A percentile compares a stretch with the other conserved stretches of the same genome.
Evolutionary conservation across 1,284 basidiomycete genomes (phyloP).

Genomic region (Singerocomus rubriflavus): DNA sequence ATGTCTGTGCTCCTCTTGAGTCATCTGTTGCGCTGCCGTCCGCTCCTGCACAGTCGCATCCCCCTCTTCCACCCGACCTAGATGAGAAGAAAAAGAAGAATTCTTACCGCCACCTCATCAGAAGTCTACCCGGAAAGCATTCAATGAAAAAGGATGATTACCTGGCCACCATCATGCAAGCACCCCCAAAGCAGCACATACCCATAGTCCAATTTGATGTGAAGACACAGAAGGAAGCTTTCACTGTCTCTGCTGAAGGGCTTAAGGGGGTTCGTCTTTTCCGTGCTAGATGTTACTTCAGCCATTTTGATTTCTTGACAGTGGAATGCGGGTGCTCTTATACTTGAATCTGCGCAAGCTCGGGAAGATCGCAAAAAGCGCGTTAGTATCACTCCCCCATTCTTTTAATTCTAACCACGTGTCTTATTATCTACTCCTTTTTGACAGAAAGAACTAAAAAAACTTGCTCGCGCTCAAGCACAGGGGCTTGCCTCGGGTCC

Average conservation of each 20-base stretch:
- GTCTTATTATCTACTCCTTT: conserved; percentile 5
- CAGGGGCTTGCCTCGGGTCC: conserved; percentile 34
- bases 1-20: conserved; percentile 53
- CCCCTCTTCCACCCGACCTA: conserved; percentile 41
- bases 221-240: conserved; percentile 67
- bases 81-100: conserved; percentile 79
- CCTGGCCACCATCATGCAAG: conserved; percentile 59
- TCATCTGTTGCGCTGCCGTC: conserved; percentile 23
- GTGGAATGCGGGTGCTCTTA: conserved; percentile 67
- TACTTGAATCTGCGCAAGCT: conserved; percentile 70
- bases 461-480: conserved; percentile 60
- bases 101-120: conserved; percentile 73
- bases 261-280: conserved; percentile 64
- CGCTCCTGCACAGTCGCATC: conserved; percentile 34
- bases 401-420: conserved; percentile 12
- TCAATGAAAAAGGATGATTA: conserved; percentile 81
- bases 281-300: conserved; percentile 2
- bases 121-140: conserved; percentile 74
- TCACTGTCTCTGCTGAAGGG: conserved; percentile 67
- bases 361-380: conserved; percentile 75
- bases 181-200: conserved; percentile 69
- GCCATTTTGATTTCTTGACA: conserved; percentile 33
- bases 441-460: conserved; percentile 68
- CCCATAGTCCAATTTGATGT: conserved; percentile 62
- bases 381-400: conserved; percentile 42